phyloP scores from a whole-genome alignment of 1,284 basidiomycete species.

The Sanghuangporus baumii region DNA sequence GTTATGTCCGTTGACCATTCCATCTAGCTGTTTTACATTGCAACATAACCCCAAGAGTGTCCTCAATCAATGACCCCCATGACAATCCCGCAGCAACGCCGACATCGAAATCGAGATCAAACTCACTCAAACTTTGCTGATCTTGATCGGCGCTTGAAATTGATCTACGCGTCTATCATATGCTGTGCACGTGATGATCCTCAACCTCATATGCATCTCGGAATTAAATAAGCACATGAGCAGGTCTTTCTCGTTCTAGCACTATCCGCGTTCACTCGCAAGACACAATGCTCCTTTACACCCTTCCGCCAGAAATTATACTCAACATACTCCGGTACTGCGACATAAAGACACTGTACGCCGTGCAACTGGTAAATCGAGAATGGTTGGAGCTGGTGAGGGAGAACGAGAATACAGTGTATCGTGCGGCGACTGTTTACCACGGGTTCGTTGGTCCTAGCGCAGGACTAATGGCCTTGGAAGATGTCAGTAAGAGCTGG shows the following conservation, averaged over 20 bases:
- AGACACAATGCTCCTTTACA: neutral
- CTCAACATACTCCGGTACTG: conserved; percentile 5
- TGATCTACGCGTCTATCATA: neutral
- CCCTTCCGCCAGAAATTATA: conserved; percentile 6
- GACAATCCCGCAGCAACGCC: too few species aligned
- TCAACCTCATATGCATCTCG: too few species aligned
- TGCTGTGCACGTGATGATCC: neutral
- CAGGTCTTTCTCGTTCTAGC: neutral
- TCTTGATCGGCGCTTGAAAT: neutral
- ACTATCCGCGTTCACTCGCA: neutral
- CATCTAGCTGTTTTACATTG: too few species aligned
- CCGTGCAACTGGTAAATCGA: conserved; percentile 33
- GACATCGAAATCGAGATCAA: neutral
- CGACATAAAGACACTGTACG: conserved; percentile 32
- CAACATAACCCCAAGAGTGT: too few species aligned
- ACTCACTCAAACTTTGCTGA: neutral
- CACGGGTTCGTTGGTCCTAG: conserved; percentile 37
- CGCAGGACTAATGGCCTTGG: conserved; percentile 25
- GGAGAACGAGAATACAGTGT: conserved; percentile 43
- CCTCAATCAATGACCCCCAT: too few species aligned
- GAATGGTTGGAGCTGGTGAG: conserved; percentile 40
- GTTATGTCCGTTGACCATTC: too few species aligned
- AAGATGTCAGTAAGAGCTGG: conserved; percentile 18
- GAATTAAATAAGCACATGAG: neutral
- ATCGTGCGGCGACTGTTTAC: conserved; percentile 44